Conservation (phyloP, 1,284 basidiomycete species). For the Testicularia cyperi region DNA sequence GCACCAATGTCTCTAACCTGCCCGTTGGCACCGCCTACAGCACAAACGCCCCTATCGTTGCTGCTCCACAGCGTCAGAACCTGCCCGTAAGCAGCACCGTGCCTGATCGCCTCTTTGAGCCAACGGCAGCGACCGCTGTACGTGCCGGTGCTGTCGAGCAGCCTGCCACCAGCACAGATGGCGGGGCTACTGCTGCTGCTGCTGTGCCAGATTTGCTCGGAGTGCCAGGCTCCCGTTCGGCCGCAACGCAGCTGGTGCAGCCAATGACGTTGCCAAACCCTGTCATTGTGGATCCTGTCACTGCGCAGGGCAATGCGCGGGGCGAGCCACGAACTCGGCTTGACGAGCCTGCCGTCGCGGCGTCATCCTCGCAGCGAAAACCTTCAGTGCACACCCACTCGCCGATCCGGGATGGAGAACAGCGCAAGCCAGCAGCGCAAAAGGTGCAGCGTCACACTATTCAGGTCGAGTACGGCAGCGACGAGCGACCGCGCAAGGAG, state of each 20-base stretch:
- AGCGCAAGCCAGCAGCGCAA: constrained; percentile 28
- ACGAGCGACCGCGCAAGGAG: constrained; percentile 26
- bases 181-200: constrained; percentile 2
- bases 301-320: constrained; percentile 34
- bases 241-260: too few species aligned
- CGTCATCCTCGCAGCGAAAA: not conserved
- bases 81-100: constrained; percentile 36
- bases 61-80: constrained; percentile 24
- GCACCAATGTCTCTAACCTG: constrained; percentile 22
- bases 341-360: constrained; percentile 7
- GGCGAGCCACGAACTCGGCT: constrained; percentile 42
- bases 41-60: constrained; percentile 25
- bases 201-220: not conserved
- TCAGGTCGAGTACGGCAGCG: constrained; percentile 52
- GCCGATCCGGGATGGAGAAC: constrained; percentile 1
- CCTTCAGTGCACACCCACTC: not conserved
- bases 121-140: constrained; percentile 10
- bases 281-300: constrained; percentile 17
- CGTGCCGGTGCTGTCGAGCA: constrained; percentile 1
- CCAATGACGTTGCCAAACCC: not conserved
- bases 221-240: too few species aligned
- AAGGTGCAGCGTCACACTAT: constrained; percentile 55
- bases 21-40: constrained; percentile 36
- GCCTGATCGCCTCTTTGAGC: constrained; percentile 33
- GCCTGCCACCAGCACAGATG: not conserved